Percentiles rank a stretch among this genome's conserved stretches.
These are phyloP conservation scores for Gossypium raimondii DNA, from an alignment of 345 rosid genomes.

Conservation along the genomic window DNA sequence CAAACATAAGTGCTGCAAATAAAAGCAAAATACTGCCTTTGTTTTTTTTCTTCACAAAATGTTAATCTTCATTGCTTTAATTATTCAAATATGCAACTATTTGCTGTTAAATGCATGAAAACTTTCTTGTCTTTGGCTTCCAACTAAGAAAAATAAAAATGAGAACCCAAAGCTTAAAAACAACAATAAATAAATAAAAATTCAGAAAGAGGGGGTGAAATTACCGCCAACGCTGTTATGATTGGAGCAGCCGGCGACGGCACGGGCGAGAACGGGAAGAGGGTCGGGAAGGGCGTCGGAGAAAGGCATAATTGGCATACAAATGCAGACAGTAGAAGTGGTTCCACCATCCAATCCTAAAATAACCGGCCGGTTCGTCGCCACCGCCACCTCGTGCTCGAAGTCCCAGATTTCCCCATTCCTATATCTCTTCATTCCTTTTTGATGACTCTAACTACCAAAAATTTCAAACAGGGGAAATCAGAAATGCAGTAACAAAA, in stretches of 20 bases:
- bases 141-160: not conserved
- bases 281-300: conserved; percentile 43
- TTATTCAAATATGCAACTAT: not conserved
- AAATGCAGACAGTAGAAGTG: conserved; percentile 75
- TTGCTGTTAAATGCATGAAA: not conserved
- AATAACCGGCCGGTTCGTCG: conserved; percentile 33
- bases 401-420: conserved; percentile 70
- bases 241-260: conserved; percentile 66
- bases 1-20: not conserved
- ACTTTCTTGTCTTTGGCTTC: not conserved
- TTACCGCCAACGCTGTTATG: conserved; percentile 73
- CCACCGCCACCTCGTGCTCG: conserved; percentile 35
- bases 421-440: conserved; percentile 63
- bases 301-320: conserved; percentile 43
- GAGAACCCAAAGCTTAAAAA: not conserved
- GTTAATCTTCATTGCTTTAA: not conserved
- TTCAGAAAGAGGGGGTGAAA: not conserved
- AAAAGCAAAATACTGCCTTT: not conserved
- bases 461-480: not conserved
- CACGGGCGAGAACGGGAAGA: conserved; percentile 57
- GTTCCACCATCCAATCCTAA: conserved; percentile 70
- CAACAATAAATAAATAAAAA: not conserved
- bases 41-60: not conserved
- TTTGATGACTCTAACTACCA: not conserved
- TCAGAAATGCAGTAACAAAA: not conserved